Conservation (phyloP, 2,329 filamentous ascomycete species). For the Allantophomopsis cytisporea region DNA sequence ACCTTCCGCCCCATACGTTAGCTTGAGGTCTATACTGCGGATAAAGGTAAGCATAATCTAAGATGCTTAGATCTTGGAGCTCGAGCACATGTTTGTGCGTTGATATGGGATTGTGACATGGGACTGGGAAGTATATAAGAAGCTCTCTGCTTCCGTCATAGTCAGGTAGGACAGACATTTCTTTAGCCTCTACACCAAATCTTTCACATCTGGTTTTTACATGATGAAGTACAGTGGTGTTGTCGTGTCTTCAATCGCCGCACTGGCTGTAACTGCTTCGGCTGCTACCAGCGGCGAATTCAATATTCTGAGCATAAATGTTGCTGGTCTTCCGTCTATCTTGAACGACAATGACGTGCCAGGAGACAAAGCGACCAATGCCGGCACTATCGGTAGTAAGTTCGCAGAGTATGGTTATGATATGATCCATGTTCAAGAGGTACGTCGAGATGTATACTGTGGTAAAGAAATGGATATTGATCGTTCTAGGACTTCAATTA, state of each 20-base stretch:
- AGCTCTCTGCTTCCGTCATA: too few relatives aligned
- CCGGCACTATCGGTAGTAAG: conserved; percentile 37
- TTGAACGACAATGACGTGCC: conserved; percentile 46
- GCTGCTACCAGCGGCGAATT: conserved; percentile 27
- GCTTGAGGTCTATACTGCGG: too few relatives aligned
- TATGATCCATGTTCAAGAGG: conserved; percentile 52
- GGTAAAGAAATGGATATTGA: not conserved
- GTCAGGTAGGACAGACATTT: too few relatives aligned
- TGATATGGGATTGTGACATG: too few relatives aligned
- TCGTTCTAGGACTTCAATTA: conserved; percentile 46
- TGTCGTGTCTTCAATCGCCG: not conserved
- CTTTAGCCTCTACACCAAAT: too few relatives aligned
- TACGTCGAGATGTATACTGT: conserved; percentile 9
- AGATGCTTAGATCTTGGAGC: too few relatives aligned
- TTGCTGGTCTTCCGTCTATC: conserved; percentile 42
- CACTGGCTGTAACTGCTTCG: conserved; percentile 6
- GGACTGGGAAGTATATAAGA: too few relatives aligned
- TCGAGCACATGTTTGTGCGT: too few relatives aligned
- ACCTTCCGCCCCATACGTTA: too few relatives aligned
- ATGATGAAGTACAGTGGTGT: not conserved
- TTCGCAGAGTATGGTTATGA: conserved; percentile 44
- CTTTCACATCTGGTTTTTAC: too few relatives aligned
- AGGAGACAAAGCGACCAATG: conserved; percentile 46
- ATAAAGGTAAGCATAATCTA: too few relatives aligned
- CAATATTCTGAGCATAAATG: conserved; percentile 40